Evolutionary conservation across 768 basidiomycete species (phyloP).

Genomic region (Amanita polypyramis): DNA sequence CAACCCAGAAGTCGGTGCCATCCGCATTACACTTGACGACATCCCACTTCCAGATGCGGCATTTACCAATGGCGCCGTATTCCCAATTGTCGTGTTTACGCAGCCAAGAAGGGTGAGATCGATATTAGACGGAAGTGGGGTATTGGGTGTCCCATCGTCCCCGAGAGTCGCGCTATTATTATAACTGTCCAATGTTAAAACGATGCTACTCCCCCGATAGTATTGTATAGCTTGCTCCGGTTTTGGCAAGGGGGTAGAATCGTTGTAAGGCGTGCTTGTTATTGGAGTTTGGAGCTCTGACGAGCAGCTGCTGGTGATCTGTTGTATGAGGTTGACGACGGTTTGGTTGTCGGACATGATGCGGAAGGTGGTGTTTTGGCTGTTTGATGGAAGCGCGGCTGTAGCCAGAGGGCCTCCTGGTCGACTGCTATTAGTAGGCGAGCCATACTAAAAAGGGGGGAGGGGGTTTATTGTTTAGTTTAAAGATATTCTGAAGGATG

Average conservation of each 20-base stretch:
- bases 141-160: slow-evolving; percentile 29
- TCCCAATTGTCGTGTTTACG: slow-evolving; percentile 52
- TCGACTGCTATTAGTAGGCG: slow-evolving; percentile 31
- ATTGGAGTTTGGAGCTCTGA: slow-evolving; percentile 16
- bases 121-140: slow-evolving; percentile 42
- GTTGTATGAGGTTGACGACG: slow-evolving; percentile 28
- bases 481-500: background rate
- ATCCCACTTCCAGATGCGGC: too few relatives aligned
- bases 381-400: slow-evolving; percentile 32
- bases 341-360: slow-evolving; percentile 40
- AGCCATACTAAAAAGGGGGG: background rate
- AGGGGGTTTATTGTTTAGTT: background rate
- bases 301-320: slow-evolving; percentile 31
- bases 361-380: slow-evolving; percentile 32
- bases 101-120: slow-evolving; percentile 42
- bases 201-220: slow-evolving; percentile 56
- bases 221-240: slow-evolving; percentile 57
- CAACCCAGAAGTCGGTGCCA: background rate
- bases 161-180: slow-evolving; percentile 47
- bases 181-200: slow-evolving; percentile 53
- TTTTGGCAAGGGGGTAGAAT: slow-evolving; percentile 22
- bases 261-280: slow-evolving; percentile 19
- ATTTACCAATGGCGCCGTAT: slow-evolving; percentile 44
- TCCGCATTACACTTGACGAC: slow-evolving; percentile 11
- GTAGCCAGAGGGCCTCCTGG: slow-evolving; percentile 38